Percentiles rank a stretch among this genome's conserved stretches.
phyloP scores from a whole-genome alignment of 2,329 filamentous ascomycete species.

The Cadophora sp. region DNA sequence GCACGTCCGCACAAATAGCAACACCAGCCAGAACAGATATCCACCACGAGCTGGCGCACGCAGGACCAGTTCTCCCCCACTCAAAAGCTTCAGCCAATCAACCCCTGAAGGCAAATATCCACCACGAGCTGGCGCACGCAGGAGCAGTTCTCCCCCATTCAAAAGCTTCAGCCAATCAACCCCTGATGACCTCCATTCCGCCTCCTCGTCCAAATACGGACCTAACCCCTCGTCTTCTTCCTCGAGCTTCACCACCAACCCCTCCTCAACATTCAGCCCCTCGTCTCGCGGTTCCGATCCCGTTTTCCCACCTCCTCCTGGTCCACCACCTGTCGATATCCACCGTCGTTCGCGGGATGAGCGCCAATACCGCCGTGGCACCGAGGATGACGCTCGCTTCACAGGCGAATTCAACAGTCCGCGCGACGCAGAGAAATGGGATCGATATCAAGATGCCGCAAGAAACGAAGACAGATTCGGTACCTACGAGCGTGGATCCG shows the following conservation, averaged over 20 bases:
- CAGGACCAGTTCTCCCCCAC: conserved; percentile 36
- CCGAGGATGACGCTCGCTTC: conserved; percentile 37
- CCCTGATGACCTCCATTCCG: conserved; percentile 36
- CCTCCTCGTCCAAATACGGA: conserved; percentile 30
- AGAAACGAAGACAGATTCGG: conserved; percentile 13
- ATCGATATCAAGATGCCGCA: conserved; percentile 37
- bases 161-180: conserved; percentile 41
- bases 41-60: conserved; percentile 31
- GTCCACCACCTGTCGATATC: conserved; percentile 34
- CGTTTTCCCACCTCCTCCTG: conserved; percentile 41
- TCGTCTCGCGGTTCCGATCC: conserved; percentile 32
- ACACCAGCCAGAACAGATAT: conserved; percentile 31
- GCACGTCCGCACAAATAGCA: conserved; percentile 37
- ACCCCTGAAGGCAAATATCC: conserved; percentile 37
- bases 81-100: conserved; percentile 41
- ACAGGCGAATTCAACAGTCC: conserved; percentile 41
- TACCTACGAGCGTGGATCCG: conserved; percentile 31
- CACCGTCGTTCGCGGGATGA: conserved; percentile 36
- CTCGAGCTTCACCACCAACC: conserved; percentile 29
- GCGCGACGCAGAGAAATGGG: conserved; percentile 43
- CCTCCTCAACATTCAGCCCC: conserved; percentile 29
- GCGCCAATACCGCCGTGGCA: conserved; percentile 28
- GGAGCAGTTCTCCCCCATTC: conserved; percentile 38
- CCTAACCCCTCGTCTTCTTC: conserved; percentile 35
- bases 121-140: conserved; percentile 28